Evolutionary conservation across 192 early-diverging fungal species (phyloP).

Genomic region (Coemansia sp.): DNA sequence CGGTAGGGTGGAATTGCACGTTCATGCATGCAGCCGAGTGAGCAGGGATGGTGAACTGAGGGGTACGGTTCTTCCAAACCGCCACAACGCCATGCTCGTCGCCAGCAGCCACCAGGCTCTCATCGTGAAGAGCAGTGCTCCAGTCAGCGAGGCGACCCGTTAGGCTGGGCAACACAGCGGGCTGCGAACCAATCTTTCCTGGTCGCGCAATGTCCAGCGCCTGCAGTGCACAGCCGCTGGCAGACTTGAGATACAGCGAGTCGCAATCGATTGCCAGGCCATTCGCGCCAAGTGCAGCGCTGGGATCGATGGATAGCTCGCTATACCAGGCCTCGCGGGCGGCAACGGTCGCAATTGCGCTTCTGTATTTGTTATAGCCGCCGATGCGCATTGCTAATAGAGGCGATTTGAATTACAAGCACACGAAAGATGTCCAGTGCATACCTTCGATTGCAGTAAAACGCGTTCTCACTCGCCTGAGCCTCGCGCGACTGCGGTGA

Average conservation of each 20-base stretch:
- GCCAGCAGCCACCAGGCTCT: conserved; percentile 24
- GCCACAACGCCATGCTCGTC: conserved; percentile 35
- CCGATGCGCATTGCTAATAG: conserved; percentile 29
- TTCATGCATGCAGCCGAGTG: conserved; percentile 24
- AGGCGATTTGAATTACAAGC: no score
- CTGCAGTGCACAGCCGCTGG: conserved; percentile 32
- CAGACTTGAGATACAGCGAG: conserved; percentile 28
- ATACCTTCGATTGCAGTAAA: no score
- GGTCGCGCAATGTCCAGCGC: conserved; percentile 22
- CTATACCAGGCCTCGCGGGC: conserved; percentile 46
- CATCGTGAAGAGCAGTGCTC: conserved; percentile 26
- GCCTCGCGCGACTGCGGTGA: no score
- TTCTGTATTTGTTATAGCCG: conserved; percentile 46
- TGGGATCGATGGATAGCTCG: conserved; percentile 36
- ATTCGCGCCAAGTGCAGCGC: conserved; percentile 21
- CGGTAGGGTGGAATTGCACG: conserved; percentile 46
- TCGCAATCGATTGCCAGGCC: conserved; percentile 36
- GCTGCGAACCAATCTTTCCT: conserved; percentile 21
- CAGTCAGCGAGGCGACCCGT: conserved; percentile 33
- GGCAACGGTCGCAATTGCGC: conserved; percentile 31
- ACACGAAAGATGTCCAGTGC: no score
- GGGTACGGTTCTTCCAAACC: conserved; percentile 29
- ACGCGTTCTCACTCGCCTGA: no score
- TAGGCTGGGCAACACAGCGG: not conserved
- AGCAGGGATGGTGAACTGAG: not conserved